Percentiles rank a stretch among this genome's conserved stretches.
Evolutionary conservation across 2,329 filamentous ascomycete genomes (phyloP).

Genomic region (Apiospora koreana): DNA sequence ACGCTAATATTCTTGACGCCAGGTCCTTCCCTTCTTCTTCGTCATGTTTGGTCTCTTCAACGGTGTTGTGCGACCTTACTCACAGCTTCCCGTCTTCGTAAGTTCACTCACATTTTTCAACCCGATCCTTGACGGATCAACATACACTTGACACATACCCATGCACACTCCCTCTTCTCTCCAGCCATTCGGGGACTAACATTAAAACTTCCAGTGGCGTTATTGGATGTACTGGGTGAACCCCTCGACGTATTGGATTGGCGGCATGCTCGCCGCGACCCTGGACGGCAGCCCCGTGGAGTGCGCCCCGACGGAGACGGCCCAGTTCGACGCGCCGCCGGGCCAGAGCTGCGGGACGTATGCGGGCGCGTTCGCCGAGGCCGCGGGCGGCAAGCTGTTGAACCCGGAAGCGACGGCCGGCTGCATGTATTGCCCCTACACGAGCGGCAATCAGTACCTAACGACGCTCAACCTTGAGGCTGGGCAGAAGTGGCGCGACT

Average conservation of each 20-base stretch:
- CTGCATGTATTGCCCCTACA: constrained; percentile 73
- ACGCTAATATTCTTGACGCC: not conserved
- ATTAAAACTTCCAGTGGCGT: constrained; percentile 47
- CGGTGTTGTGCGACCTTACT: constrained; percentile 72
- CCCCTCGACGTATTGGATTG: constrained; percentile 71
- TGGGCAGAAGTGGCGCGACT: constrained; percentile 67
- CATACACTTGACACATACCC: not conserved
- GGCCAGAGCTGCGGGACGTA: constrained; percentile 67
- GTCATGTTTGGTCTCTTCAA: constrained; percentile 77
- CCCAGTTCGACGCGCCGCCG: constrained; percentile 59
- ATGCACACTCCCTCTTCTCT: not conserved
- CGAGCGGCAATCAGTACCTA: constrained; percentile 61
- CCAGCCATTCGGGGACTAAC: not conserved
- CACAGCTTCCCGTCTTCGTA: constrained; percentile 60
- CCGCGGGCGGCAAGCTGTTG: constrained; percentile 61
- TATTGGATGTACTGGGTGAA: constrained; percentile 74
- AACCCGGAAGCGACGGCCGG: constrained; percentile 57
- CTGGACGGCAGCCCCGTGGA: constrained; percentile 51
- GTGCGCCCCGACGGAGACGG: constrained; percentile 44
- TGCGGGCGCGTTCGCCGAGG: constrained; percentile 57
- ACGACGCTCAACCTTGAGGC: constrained; percentile 50
- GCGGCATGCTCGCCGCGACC: constrained; percentile 67
- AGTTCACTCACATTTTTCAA: not conserved
- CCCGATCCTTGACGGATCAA: not conserved
- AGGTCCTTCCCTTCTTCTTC: constrained; percentile 76